These are phyloP conservation scores for Tilletia caries DNA, from an alignment of 1,284 basidiomycete species.

Conservation along the genomic window DNA sequence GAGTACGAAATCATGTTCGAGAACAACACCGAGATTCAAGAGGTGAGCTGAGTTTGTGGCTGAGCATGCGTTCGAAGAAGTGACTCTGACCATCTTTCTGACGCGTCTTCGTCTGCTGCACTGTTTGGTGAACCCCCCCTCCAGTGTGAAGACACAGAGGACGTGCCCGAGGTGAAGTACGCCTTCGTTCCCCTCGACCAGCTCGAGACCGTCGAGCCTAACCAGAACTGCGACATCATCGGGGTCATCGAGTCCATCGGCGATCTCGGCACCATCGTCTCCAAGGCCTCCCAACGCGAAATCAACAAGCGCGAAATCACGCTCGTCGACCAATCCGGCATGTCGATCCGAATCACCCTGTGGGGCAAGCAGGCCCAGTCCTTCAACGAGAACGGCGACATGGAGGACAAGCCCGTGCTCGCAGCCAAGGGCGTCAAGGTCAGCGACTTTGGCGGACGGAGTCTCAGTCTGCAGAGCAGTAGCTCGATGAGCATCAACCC, in stretches of 20 bases:
- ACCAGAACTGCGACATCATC: constrained; percentile 54
- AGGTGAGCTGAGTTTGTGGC: constrained; percentile 18
- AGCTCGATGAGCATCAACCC: constrained; percentile 65
- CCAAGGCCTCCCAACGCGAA: constrained; percentile 50
- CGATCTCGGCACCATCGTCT: constrained; percentile 47
- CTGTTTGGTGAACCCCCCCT: too few species aligned
- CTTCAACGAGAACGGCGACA: constrained; percentile 57
- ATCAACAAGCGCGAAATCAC: constrained; percentile 56
- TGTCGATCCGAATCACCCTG: constrained; percentile 78
- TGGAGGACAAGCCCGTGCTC: constrained; percentile 48
- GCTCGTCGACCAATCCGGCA: constrained; percentile 79
- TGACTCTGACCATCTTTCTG: not conserved
- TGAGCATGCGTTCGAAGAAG: not conserved
- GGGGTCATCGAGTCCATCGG: constrained; percentile 45
- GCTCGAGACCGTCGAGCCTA: constrained; percentile 48
- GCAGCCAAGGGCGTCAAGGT: constrained; percentile 96
- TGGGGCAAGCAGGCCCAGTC: constrained; percentile 95
- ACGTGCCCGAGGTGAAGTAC: constrained; percentile 53
- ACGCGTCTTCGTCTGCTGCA: too few species aligned
- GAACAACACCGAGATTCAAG: constrained; percentile 55
- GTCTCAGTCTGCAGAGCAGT: constrained; percentile 69
- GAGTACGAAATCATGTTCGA: constrained; percentile 95
- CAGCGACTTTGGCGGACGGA: constrained; percentile 80
- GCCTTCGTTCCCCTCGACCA: constrained; percentile 49
- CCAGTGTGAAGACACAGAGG: constrained; percentile 42